Evolutionary conservation across 2,329 filamentous ascomycete species (phyloP).

Genomic region (Tolypocladium cylindrosporum): DNA sequence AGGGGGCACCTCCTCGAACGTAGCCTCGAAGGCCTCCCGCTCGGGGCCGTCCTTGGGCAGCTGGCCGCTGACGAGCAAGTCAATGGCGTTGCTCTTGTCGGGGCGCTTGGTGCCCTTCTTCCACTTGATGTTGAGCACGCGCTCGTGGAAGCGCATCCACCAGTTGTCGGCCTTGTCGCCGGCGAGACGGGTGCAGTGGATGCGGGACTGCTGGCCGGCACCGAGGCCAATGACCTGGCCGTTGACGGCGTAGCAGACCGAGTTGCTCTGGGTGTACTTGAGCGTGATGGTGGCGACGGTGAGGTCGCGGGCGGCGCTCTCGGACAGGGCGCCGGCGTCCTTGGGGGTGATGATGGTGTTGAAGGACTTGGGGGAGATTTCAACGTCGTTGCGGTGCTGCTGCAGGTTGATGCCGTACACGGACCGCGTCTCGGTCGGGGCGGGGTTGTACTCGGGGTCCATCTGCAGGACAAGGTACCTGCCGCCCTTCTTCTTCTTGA

Average conservation of each 20-base stretch:
- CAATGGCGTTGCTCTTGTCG: constrained; percentile 97
- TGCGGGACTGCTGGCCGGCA: constrained; percentile 92
- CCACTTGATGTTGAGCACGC: constrained; percentile 82
- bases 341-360: constrained; percentile 79
- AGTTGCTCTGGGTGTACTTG: constrained; percentile 99
- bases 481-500: constrained; percentile 96
- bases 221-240: constrained; percentile 91
- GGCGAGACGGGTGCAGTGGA: constrained; percentile 94
- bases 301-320: constrained; percentile 76
- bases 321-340: constrained; percentile 60
- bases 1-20: constrained; percentile 81
- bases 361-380: constrained; percentile 80
- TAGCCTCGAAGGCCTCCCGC: constrained; percentile 73
- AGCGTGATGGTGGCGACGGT: constrained; percentile 93
- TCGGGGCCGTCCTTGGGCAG: constrained; percentile 77
- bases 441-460: constrained; percentile 75
- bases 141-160: constrained; percentile 97
- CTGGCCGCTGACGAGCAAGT: constrained; percentile 84
- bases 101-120: constrained; percentile 95
- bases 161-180: constrained; percentile 99
- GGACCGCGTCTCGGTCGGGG: constrained; percentile 72
- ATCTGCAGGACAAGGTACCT: constrained; percentile 96
- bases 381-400: constrained; percentile 87
- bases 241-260: constrained; percentile 91
- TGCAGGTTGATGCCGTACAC: constrained; percentile 83